phyloP scores from a whole-genome alignment of 805 yeast genomes.

The Ogataea nitratoaversa region DNA sequence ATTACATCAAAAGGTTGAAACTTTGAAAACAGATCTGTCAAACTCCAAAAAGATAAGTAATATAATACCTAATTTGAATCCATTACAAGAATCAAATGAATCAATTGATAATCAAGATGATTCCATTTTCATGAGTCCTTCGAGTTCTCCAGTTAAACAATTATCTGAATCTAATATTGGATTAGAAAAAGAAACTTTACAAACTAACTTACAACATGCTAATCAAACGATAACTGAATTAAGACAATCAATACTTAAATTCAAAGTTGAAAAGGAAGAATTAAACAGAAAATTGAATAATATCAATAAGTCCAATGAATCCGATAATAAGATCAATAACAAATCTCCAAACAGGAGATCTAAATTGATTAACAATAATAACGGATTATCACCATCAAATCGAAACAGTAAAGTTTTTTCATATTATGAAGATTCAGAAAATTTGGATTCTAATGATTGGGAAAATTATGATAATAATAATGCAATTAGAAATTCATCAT shows the following conservation, averaged over 20 bases:
- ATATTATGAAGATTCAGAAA: conserved; percentile 24
- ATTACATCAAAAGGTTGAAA: conserved; percentile 38
- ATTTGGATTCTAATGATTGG: conserved; percentile 18
- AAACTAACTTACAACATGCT: conserved; percentile 61
- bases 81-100: conserved; percentile 10
- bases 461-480: conserved; percentile 26
- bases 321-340: background rate
- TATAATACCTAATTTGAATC: conserved; percentile 4
- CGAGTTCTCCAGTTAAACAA: conserved; percentile 31
- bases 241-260: conserved; percentile 45
- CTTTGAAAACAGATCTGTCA: conserved; percentile 8
- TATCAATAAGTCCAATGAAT: background rate
- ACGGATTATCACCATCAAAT: conserved; percentile 12
- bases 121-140: conserved; percentile 28
- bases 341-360: conserved; percentile 6
- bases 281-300: conserved; percentile 20
- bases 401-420: conserved; percentile 13
- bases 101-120: conserved; percentile 37
- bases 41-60: conserved; percentile 9
- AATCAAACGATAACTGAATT: conserved; percentile 58
- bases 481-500: too few relatives aligned
- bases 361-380: conserved; percentile 4
- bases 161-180: conserved; percentile 39
- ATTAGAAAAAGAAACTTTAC: conserved; percentile 62
- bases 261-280: conserved; percentile 38